Evolutionary conservation across 73 alveolate genomes (phyloP), one percentile per base, ranked within the genome.

Genomic region (Effrenium voratum): DNA sequence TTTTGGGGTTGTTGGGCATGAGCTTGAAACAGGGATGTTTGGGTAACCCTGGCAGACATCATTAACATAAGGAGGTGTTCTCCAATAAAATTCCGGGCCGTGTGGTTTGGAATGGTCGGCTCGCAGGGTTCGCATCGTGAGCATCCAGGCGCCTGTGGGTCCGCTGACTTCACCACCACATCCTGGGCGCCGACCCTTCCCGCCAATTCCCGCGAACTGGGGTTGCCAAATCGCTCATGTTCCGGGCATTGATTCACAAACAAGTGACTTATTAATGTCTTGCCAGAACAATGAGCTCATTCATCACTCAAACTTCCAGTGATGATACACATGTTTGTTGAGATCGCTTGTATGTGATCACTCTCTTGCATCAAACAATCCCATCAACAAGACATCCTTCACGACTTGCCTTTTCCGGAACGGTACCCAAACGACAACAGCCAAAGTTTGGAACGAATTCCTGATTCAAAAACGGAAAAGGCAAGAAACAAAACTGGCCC

Each of bases 111-210:
- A 22, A 22, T 30, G 28, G 28, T 22, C 28, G 3, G 16, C 3
- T 22, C 72, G 28, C 3, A 0, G 40, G 16, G 41, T 30, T 40
- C 79, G 19, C 40, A 66, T 66, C 79, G 1, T 13, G 19, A 19
- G 43, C n/a, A 26, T 44, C 50, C 90, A 3, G 44, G 5, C 77
- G 40, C 96, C 75, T 59, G 73, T 1, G 45, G 49, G 16, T 90
- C 97, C 19, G 76, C 26, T 44, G 97, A 90, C 87, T 90, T 90
- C 76, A 90, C 83, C 72, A 90, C 97, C 73, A 41, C 32, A 46
- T 90, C 97, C 97, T 90, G 41, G 32, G 90, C n/a, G n/a, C n/a
- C n/a, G n/a, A n/a, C n/a, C n/a, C n/a, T n/a, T n/a, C n/a, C n/a
- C n/a, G n/a, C n/a, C n/a, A n/a, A n/a, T n/a, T n/a, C n/a, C n/a